Percentiles rank a stretch among this genome's conserved stretches.
These are phyloP conservation scores for Paracoccidioides brasiliensis DNA, from an alignment of 2,329 filamentous ascomycete genomes.

Conservation along the genomic window DNA sequence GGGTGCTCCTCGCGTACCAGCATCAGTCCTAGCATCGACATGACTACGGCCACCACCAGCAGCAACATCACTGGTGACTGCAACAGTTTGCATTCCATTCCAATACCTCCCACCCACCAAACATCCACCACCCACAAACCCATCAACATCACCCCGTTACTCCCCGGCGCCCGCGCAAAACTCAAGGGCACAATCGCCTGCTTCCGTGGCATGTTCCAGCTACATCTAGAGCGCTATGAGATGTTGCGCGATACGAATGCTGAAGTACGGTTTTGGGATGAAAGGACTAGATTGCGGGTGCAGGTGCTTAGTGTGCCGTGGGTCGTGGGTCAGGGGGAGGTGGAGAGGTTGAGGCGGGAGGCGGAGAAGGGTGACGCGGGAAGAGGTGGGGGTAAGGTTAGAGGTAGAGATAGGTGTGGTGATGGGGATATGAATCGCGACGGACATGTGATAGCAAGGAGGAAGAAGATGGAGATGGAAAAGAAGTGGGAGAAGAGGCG, in stretches of 20 bases:
- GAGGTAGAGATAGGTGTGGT: conserved; percentile 11
- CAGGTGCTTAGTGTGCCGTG: conserved; percentile 42
- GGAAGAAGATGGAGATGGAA: conserved; percentile 29
- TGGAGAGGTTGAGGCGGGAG: conserved; percentile 30
- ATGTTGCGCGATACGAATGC: conserved; percentile 39
- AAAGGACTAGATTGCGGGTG: conserved; percentile 37
- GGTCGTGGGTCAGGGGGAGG: conserved; percentile 34
- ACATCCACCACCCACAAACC: conserved; percentile 17
- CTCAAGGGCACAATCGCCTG: conserved; percentile 43
- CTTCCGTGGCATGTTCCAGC: conserved; percentile 39
- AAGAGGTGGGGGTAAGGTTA: conserved; percentile 35
- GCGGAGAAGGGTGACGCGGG: conserved; percentile 26
- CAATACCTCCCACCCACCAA: conserved; percentile 1
- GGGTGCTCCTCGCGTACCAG: too few relatives aligned
- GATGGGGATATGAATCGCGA: conserved; percentile 29
- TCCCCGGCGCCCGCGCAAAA: conserved; percentile 41
- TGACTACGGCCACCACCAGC: neutral
- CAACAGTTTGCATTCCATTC: neutral
- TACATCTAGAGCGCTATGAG: conserved; percentile 41
- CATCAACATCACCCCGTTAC: conserved; percentile 35
- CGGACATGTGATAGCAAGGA: conserved; percentile 28
- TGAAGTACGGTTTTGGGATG: conserved; percentile 42
- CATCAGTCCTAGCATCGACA: conserved; percentile 14
- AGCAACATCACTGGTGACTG: neutral
- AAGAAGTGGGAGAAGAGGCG: conserved; percentile 26